phyloP scores from a whole-genome alignment of 2,329 filamentous ascomycete genomes.

The Neurospora sp. region DNA sequence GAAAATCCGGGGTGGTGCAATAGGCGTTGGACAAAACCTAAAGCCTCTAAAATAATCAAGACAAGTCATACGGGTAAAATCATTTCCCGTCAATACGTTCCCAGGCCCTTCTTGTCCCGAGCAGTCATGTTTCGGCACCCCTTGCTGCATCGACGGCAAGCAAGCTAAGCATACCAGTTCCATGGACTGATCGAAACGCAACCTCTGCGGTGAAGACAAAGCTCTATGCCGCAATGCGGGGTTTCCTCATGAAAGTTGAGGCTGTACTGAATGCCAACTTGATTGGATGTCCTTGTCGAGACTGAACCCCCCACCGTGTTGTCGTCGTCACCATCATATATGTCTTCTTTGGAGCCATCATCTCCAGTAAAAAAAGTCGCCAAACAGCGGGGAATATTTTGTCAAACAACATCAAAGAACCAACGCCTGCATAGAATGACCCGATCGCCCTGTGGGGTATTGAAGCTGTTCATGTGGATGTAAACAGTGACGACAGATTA shows the following conservation, averaged over 20 bases:
- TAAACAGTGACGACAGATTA: conserved; percentile 16
- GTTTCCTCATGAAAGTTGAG: neutral
- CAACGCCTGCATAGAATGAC: conserved; percentile 40
- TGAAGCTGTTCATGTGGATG: conserved; percentile 12
- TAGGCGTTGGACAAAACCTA: neutral
- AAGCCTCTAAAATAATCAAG: neutral
- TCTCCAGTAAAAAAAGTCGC: conserved; percentile 23
- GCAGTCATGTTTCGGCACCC: neutral
- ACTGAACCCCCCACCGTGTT: conserved; percentile 11
- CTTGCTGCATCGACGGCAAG: neutral
- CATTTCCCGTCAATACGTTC: neutral
- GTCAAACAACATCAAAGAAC: conserved; percentile 34
- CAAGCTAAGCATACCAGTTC: neutral
- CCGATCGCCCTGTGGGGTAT: conserved; percentile 27
- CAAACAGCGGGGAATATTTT: conserved; percentile 33
- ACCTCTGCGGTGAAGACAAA: neutral
- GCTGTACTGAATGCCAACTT: neutral
- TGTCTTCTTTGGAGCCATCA: conserved; percentile 14
- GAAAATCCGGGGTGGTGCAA: conserved; percentile 21
- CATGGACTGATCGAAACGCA: neutral
- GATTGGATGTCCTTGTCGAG: conserved; percentile 2
- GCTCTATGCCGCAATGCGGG: neutral
- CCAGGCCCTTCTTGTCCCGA: neutral
- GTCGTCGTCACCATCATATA: conserved; percentile 13
- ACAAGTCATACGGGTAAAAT: neutral